Evolutionary conservation across 345 rosid genomes (phyloP).

Genomic region (Cochlearia excelsa): DNA sequence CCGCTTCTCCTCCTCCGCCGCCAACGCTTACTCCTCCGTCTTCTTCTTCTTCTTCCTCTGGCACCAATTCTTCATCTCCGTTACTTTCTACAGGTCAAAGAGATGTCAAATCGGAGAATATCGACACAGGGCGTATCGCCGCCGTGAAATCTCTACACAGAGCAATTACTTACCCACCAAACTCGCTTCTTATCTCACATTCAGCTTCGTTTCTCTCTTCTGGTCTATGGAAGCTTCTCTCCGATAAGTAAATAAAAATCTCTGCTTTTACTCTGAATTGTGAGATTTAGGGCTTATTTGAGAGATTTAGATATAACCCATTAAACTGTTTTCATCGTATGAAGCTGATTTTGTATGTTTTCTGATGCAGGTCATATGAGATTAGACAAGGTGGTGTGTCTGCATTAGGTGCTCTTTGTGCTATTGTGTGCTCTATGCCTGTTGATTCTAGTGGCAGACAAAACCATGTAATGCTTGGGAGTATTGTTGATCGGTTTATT

Average conservation of each 20-base stretch:
- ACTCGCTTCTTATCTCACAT: constrained; percentile 78
- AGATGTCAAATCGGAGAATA: constrained; percentile 40
- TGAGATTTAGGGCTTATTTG: not conserved
- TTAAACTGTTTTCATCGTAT: not conserved
- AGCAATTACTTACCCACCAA: constrained; percentile 73
- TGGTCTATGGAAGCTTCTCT: constrained; percentile 75
- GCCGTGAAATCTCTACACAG: constrained; percentile 82
- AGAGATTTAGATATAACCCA: not conserved
- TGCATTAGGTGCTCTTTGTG: constrained; percentile 76
- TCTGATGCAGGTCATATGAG: constrained; percentile 53
- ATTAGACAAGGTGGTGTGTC: constrained; percentile 72
- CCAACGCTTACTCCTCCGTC: constrained; percentile 18
- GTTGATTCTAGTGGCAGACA: constrained; percentile 69
- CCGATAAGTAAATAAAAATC: constrained; percentile 55
- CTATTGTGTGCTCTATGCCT: constrained; percentile 65
- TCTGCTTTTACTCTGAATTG: not conserved
- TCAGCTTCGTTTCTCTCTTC: constrained; percentile 78
- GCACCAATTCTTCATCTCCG: constrained; percentile 16
- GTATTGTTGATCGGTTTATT: constrained; percentile 75
- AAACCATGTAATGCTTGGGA: constrained; percentile 69
- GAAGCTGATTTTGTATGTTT: constrained; percentile 1
- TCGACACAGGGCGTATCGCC: constrained; percentile 60
- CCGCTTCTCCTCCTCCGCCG: constrained; percentile 28
- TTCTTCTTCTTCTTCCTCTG: constrained; percentile 19
- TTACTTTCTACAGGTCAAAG: constrained; percentile 20